Base-by-base conservation (phyloP, 371 early-diverging fungal species). In the Mucor sp. region DNA sequence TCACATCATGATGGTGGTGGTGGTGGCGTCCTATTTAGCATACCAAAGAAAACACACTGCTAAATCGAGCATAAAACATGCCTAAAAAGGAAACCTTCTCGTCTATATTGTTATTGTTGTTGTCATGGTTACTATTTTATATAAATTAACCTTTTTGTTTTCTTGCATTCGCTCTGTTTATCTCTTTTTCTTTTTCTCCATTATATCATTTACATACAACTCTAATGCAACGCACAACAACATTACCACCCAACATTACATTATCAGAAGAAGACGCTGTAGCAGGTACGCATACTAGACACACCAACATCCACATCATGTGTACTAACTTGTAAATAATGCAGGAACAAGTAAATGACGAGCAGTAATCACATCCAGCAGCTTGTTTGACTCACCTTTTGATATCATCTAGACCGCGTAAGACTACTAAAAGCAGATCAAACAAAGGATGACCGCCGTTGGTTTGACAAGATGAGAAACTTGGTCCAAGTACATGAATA, bases 401-500 rank as follows among this genome's bases (percentile, higher is more conserved):
- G 32, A 25, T 30, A 17, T 9, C 35, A 48, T 41, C 14, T 65
- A 83, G 91, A 89, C 27, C 90, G 91, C 58, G 83, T 88, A 62
- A 79, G 89, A 48, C 66, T 91, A 59, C 76, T 83, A 28, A 84
- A 80, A 65, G 83, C 78, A 58, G 83, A 83, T 7, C 67, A 70
- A 33, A 65, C 67, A 17, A 67, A 66, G 83, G 82, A 44, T 84
- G 89, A 63, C 85, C 81, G 66, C 7, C 47, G 63, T 44, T 97
- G 97, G 96, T 94, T 98, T 90, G 99, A 99, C 74, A 82, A 86
- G 28, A 92, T 96, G 80, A 89, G 99, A 67, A 87, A 89, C 50
- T 90, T 94, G 43, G 77, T 99, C 28, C 94, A 93, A 65, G 97
- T 97, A 6, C 99, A 99, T 78, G 99, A 99, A 80, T 99, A 99